These are phyloP conservation scores for Pichia sp. DNA, from an alignment of 1,139 yeast species.

Conservation along the genomic window DNA sequence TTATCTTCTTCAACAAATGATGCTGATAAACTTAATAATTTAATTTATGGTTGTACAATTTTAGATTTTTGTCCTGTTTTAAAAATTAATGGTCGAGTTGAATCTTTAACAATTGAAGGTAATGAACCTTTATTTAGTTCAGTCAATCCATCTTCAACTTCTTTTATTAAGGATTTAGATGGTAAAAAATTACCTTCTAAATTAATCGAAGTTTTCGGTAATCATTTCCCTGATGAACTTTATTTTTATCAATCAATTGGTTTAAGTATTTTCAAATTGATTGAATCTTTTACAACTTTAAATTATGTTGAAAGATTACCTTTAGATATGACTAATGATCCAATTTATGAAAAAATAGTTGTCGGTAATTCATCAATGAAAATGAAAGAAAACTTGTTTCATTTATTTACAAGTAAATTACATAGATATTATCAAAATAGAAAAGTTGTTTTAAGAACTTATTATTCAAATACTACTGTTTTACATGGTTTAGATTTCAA, in stretches of 20 bases:
- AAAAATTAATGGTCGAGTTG: constrained; percentile 63
- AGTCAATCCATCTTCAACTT: neutral
- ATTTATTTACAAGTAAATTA: constrained; percentile 63
- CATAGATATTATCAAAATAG: constrained; percentile 84
- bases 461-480: constrained; percentile 48
- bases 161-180: constrained; percentile 2
- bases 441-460: constrained; percentile 50
- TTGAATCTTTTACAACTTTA: constrained; percentile 67
- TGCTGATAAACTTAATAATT: constrained; percentile 27
- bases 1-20: constrained; percentile 1
- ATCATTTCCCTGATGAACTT: constrained; percentile 80
- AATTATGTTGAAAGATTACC: constrained; percentile 61
- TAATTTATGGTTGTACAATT: constrained; percentile 48
- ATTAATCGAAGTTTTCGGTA: constrained; percentile 76
- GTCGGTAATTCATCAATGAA: constrained; percentile 41
- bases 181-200: constrained; percentile 55
- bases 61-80: constrained; percentile 63
- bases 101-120: constrained; percentile 36
- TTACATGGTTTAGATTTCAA: constrained; percentile 46
- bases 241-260: constrained; percentile 81
- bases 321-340: constrained; percentile 55
- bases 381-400: constrained; percentile 54
- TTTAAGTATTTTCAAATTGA: constrained; percentile 55
- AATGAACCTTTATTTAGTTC: constrained; percentile 17
- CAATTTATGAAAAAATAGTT: constrained; percentile 54